These are phyloP conservation scores for Phytophthora citricola DNA, from an alignment of 352 stramenopile genomes.

Conservation along the genomic window DNA sequence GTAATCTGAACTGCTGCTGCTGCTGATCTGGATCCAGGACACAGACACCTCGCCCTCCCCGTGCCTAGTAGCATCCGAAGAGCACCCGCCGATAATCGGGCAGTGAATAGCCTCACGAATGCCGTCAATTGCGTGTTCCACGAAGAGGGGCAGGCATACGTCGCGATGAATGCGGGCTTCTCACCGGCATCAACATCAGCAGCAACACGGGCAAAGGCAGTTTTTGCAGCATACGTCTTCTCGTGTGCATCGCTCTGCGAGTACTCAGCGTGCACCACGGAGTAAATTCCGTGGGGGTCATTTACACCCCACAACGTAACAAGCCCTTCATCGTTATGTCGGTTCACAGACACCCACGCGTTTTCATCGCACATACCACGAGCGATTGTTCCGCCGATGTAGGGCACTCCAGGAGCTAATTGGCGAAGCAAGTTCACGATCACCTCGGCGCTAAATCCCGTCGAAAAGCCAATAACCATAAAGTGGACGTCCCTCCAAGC, in stretches of 20 bases:
- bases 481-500: slow-evolving; percentile 84
- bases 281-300: slow-evolving; percentile 83
- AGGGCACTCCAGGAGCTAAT: slow-evolving; percentile 78
- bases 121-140: slow-evolving; percentile 84
- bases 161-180: slow-evolving; percentile 80
- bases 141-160: slow-evolving; percentile 83
- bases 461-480: slow-evolving; percentile 87
- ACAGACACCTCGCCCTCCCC: slow-evolving; percentile 70
- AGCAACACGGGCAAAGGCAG: slow-evolving; percentile 58
- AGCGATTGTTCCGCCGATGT: slow-evolving; percentile 86
- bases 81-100: slow-evolving; percentile 86
- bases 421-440: slow-evolving; percentile 79
- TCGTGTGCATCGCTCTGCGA: slow-evolving; percentile 79
- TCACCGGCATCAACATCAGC: slow-evolving; percentile 67
- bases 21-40: slow-evolving; percentile 90
- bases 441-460: slow-evolving; percentile 76
- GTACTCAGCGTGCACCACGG: slow-evolving; percentile 83
- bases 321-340: slow-evolving; percentile 83
- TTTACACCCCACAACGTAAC: slow-evolving; percentile 89
- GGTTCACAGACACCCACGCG: slow-evolving; percentile 88
- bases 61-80: slow-evolving; percentile 78
- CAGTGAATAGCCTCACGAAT: slow-evolving; percentile 83
- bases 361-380: slow-evolving; percentile 89
- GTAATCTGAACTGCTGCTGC: slow-evolving; percentile 81
- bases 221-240: slow-evolving; percentile 82